A percentile compares a stretch with the other conserved stretches of the same genome.
These are phyloP conservation scores for Hericium erinaceus DNA, from an alignment of 768 basidiomycete genomes.

Conservation along the genomic window DNA sequence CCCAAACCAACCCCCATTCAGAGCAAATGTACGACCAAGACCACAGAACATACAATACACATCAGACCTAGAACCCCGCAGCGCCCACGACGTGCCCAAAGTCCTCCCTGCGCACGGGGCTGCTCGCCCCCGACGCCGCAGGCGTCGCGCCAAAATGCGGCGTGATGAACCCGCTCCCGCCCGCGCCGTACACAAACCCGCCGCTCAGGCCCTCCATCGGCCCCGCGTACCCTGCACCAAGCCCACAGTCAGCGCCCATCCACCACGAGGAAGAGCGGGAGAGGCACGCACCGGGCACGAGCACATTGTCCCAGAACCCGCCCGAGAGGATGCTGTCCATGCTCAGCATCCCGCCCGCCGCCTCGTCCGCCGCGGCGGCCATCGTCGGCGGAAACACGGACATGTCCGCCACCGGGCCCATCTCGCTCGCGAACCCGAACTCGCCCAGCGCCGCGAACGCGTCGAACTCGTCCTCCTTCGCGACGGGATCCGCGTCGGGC, in stretches of 20 bases:
- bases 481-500: too few relatives aligned
- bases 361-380: conserved; percentile 40
- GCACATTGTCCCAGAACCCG: conserved; percentile 82
- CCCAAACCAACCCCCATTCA: neutral
- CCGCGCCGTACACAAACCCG: conserved; percentile 78
- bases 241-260: conserved; percentile 4
- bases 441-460: conserved; percentile 30
- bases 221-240: conserved; percentile 57
- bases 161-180: conserved; percentile 78
- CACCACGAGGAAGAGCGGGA: neutral
- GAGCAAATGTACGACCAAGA: neutral
- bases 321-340: conserved; percentile 78
- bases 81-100: neutral
- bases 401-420: conserved; percentile 77
- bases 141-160: conserved; percentile 57
- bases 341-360: conserved; percentile 42
- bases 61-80: neutral
- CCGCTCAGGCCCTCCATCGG: conserved; percentile 76
- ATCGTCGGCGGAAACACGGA: conserved; percentile 85
- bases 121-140: conserved; percentile 44
- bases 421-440: conserved; percentile 72
- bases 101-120: conserved; percentile 22
- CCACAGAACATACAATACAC: neutral
- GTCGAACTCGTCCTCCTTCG: conserved; percentile 6
- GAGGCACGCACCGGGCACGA: conserved; percentile 63